Conservation (phyloP, 139 green algal genomes). For the Chlamydomonas sphaeroides region DNA sequence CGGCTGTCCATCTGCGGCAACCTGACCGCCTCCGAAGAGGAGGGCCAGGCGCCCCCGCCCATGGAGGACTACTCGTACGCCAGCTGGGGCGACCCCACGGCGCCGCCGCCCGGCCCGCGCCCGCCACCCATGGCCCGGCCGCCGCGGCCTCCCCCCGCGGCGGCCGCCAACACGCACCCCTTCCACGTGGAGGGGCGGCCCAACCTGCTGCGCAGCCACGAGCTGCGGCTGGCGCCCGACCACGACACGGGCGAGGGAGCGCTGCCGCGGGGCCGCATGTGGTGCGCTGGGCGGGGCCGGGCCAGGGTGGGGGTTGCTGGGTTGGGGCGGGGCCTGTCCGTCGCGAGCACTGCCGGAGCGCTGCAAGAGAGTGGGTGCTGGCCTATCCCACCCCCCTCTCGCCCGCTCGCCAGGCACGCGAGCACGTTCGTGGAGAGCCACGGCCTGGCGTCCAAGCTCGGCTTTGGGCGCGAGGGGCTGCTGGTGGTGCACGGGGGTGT, state of each 20-base stretch:
- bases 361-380: too few relatives aligned
- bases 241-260: neutral
- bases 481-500: slow-evolving; percentile 1
- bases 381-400: too few relatives aligned
- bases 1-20: neutral
- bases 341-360: too few relatives aligned
- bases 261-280: neutral
- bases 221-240: neutral
- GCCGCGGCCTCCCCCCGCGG: too few relatives aligned
- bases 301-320: too few relatives aligned
- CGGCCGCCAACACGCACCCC: neutral
- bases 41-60: too few relatives aligned
- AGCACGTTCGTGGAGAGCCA: neutral
- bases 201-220: neutral
- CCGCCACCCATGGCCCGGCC: too few relatives aligned
- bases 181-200: neutral
- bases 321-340: too few relatives aligned
- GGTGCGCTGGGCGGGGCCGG: neutral
- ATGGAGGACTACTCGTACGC: too few relatives aligned
- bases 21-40: too few relatives aligned
- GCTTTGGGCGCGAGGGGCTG: neutral
- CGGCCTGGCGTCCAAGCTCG: neutral
- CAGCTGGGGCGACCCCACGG: neutral
- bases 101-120: too few relatives aligned
- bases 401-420: too few relatives aligned